Conservation (phyloP, 176 grass and related monocot genomes). For the Lolium rigidum region DNA sequence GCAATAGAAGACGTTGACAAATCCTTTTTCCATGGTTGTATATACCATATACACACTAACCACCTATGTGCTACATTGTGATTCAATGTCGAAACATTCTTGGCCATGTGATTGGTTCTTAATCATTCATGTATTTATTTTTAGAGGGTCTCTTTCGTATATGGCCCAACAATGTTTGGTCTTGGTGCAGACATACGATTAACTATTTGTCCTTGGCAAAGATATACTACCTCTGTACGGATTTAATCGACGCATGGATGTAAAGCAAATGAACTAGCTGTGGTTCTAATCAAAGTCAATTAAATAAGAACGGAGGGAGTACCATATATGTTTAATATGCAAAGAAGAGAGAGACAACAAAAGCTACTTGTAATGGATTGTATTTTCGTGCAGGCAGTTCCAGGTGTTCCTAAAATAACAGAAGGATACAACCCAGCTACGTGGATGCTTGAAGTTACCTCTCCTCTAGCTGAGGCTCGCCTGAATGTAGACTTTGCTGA, state of each 20-base stretch:
- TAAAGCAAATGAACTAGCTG: too few species aligned
- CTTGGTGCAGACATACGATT: background rate
- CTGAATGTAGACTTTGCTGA: slow-evolving; percentile 68
- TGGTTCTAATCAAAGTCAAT: too few species aligned
- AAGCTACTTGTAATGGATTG: background rate
- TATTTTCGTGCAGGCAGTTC: slow-evolving; percentile 58
- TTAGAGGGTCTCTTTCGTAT: background rate
- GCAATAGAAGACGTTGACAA: background rate
- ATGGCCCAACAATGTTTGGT: background rate
- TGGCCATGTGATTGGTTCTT: background rate
- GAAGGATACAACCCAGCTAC: slow-evolving; percentile 76
- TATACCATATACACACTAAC: background rate
- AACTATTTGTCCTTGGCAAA: background rate
- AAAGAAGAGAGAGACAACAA: slow-evolving; percentile 9
- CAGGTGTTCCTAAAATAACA: slow-evolving; percentile 66
- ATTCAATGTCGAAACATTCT: background rate
- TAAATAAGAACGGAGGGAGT: too few species aligned
- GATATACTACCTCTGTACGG: too few species aligned
- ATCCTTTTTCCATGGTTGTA: background rate
- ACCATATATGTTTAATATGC: slow-evolving; percentile 6
- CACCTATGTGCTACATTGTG: background rate
- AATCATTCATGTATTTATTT: background rate
- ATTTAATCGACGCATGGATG: too few species aligned
- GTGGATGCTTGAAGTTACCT: slow-evolving; percentile 80
- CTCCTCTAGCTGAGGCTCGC: slow-evolving; percentile 49